phyloP scores from a whole-genome alignment of 805 yeast species.

The Torulaspora maleeae region DNA sequence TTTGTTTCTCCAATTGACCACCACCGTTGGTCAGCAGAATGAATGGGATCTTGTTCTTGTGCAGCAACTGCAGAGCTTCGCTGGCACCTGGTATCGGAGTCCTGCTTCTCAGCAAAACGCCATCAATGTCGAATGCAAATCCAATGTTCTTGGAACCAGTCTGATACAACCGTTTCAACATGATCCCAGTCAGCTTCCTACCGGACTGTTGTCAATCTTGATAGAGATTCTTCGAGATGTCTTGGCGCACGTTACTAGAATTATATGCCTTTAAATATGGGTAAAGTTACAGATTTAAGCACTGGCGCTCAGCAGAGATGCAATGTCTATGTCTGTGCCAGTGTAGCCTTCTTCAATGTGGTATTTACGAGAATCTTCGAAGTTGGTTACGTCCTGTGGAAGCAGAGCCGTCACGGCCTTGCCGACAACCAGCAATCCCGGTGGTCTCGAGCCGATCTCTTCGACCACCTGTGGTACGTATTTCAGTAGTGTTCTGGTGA shows the following conservation, averaged over 20 bases:
- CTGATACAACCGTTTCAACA: slow-evolving; percentile 18
- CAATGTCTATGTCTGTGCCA: neutral
- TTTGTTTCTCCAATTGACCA: slow-evolving; percentile 61
- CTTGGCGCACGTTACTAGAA: neutral
- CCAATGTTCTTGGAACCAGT: slow-evolving; percentile 21
- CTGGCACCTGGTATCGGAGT: slow-evolving; percentile 62
- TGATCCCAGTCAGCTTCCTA: slow-evolving; percentile 6
- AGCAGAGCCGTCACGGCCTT: slow-evolving; percentile 57
- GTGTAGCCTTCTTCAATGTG: slow-evolving; percentile 36
- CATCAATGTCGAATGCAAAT: slow-evolving; percentile 59
- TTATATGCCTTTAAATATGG: no score
- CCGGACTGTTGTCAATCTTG: neutral
- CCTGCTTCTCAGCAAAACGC: slow-evolving; percentile 75
- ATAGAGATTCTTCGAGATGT: neutral
- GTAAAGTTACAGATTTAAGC: neutral
- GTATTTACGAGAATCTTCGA: slow-evolving; percentile 25
- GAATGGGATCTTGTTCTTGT: slow-evolving; percentile 60
- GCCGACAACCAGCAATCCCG: slow-evolving; percentile 84
- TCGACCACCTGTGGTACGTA: slow-evolving; percentile 69
- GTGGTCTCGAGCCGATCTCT: slow-evolving; percentile 81
- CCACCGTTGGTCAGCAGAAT: slow-evolving; percentile 90
- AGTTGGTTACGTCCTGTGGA: slow-evolving; percentile 16
- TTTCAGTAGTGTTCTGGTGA: slow-evolving; percentile 66
- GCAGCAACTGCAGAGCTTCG: slow-evolving; percentile 52
- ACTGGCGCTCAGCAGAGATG: neutral